Percentiles rank a stretch among this genome's conserved stretches.
phyloP scores from a whole-genome alignment of 1,139 yeast genomes.

The Taphrina communis region DNA sequence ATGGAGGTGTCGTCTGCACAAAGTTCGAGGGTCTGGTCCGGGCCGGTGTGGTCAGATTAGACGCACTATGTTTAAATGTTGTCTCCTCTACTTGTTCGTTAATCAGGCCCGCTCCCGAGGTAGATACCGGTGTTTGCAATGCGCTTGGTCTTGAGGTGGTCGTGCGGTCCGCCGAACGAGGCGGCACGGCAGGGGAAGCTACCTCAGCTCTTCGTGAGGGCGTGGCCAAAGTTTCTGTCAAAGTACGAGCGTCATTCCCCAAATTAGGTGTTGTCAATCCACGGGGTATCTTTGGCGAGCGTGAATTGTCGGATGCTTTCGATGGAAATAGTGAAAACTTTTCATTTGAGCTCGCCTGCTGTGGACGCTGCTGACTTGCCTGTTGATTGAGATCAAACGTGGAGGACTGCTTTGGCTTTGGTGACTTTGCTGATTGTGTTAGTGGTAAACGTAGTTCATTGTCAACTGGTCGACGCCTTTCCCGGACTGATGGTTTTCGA shows the following conservation, averaged over 20 bases:
- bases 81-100: neutral
- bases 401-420: neutral
- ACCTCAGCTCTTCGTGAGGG: neutral
- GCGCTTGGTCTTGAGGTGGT: neutral
- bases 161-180: conserved; percentile 18
- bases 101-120: too few species aligned
- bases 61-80: neutral
- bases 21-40: neutral
- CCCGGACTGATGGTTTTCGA: conserved; percentile 14
- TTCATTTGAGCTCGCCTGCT: neutral
- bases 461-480: conserved; percentile 18
- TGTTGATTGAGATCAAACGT: neutral
- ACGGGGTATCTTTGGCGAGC: conserved; percentile 7
- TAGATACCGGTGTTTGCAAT: neutral
- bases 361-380: neutral
- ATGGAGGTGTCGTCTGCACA: neutral
- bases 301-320: neutral
- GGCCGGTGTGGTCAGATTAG: neutral
- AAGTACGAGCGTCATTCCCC: neutral
- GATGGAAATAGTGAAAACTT: conserved; percentile 16
- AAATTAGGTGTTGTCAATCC: neutral
- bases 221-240: neutral
- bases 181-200: conserved; percentile 16
- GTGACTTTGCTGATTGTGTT: neutral
- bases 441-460: conserved; percentile 9